A percentile compares a stretch with the other conserved stretches of the same genome.
These are phyloP conservation scores for Citrullus colocynthis DNA, from an alignment of 306 rosid species.

Conservation along the genomic window DNA sequence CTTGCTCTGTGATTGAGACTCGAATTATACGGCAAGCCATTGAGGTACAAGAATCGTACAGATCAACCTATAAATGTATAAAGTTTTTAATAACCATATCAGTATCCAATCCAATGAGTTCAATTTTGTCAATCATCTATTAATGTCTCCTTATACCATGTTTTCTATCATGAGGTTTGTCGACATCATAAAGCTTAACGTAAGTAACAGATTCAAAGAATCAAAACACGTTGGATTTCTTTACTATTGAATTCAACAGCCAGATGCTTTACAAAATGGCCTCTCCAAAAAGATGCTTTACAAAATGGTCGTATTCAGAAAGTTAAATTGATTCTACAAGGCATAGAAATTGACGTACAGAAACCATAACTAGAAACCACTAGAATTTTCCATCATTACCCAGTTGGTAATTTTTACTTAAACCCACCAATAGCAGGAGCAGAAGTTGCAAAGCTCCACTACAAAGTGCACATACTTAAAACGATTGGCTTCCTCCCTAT, in stretches of 20 bases:
- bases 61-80: background rate
- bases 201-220: background rate
- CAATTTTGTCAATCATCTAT: background rate
- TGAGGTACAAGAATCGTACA: background rate
- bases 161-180: background rate
- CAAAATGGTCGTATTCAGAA: background rate
- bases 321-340: background rate
- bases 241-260: background rate
- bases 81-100: background rate
- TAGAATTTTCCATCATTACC: background rate
- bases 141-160: background rate
- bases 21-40: background rate
- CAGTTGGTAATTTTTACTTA: background rate
- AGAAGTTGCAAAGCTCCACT: background rate
- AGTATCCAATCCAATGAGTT: background rate
- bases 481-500: background rate
- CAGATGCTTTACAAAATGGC: background rate
- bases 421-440: background rate
- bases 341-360: background rate
- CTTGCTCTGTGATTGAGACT: constrained; percentile 52
- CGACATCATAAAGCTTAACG: background rate
- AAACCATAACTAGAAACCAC: background rate
- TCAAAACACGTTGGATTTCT: background rate
- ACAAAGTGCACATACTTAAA: background rate
- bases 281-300: background rate